phyloP scores from a whole-genome alignment of 176 grass and related monocot genomes.

The Oryza glumipatula region DNA sequence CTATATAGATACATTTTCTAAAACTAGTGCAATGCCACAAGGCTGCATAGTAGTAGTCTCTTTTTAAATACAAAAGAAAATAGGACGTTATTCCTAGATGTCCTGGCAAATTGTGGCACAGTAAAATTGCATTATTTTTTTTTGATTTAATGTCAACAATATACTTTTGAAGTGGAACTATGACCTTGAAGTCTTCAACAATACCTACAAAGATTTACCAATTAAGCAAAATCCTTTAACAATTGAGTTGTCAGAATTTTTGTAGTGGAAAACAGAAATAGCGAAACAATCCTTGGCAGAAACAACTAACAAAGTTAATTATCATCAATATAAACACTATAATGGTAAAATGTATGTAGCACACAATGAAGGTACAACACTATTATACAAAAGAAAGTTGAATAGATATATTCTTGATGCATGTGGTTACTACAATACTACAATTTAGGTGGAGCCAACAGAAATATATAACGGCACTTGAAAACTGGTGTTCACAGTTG shows the following conservation, averaged over 20 bases:
- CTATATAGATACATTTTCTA: not conserved
- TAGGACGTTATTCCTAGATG: conserved; percentile 1
- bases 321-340: not conserved
- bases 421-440: not conserved
- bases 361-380: not conserved
- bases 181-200: not conserved
- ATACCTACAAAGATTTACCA: not conserved
- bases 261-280: not conserved
- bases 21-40: not conserved
- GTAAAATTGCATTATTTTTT: not conserved
- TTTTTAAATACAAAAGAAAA: not conserved
- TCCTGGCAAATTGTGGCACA: not conserved
- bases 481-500: not conserved
- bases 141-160: not conserved
- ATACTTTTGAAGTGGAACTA: not conserved
- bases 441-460: not conserved
- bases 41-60: not conserved
- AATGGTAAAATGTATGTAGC: conserved; percentile 3
- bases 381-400: not conserved
- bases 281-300: conserved; percentile 1
- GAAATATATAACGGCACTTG: not conserved
- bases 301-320: not conserved
- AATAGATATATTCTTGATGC: not conserved
- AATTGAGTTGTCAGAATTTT: not conserved
- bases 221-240: not conserved